Evolutionary conservation across 148 eudicot species (phyloP).

Genomic region (Rhododendron williamsianum): DNA sequence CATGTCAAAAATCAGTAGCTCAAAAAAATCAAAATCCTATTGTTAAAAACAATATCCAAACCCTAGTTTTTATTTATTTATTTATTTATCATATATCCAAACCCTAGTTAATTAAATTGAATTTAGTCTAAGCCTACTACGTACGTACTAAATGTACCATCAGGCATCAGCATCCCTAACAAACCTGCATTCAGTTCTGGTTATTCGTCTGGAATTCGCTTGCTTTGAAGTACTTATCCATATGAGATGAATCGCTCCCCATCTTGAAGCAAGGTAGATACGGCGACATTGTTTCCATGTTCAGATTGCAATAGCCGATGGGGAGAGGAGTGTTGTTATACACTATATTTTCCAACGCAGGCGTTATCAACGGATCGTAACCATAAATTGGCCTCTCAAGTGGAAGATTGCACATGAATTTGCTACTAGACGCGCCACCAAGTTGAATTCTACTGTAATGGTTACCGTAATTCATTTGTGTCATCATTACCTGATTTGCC

Average conservation of each 20-base stretch:
- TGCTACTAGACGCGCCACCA: too few species aligned
- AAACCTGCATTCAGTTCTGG: not conserved
- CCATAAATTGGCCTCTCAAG: not conserved
- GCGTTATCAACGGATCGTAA: not conserved
- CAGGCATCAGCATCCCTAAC: not conserved
- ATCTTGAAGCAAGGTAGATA: not conserved
- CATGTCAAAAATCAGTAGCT: not conserved
- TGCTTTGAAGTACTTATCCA: not conserved
- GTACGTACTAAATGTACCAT: not conserved
- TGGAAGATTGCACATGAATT: not conserved
- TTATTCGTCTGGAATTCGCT: not conserved
- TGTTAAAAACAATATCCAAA: not conserved
- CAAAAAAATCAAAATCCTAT: not conserved
- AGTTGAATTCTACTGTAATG: too few species aligned
- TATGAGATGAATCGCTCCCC: not conserved
- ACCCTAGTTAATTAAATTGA: not conserved
- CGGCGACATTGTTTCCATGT: not conserved
- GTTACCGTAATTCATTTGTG: too few species aligned
- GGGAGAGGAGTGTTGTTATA: not conserved
- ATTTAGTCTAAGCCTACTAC: not conserved
- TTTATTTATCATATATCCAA: not conserved
- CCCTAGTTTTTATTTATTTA: too few species aligned
- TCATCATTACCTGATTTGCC: too few species aligned
- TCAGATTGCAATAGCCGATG: not conserved
- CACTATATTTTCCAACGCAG: not conserved